Conservation (phyloP, 352 stramenopile species). For the Globisporangium paroecandrum region DNA sequence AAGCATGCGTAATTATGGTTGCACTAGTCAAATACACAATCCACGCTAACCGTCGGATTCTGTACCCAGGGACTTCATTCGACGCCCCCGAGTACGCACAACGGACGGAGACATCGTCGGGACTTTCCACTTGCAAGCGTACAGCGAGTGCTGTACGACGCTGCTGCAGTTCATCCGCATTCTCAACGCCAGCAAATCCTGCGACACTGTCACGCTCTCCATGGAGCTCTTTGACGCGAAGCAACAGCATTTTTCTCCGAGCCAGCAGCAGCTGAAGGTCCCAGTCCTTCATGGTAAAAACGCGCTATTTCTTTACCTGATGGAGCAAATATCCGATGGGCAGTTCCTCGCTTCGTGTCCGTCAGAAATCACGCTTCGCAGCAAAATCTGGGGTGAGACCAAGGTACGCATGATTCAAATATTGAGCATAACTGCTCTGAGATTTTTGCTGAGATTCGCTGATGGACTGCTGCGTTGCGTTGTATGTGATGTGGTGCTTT, state of each 20-base stretch:
- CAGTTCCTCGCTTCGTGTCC: constrained; percentile 47
- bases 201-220: constrained; percentile 58
- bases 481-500: background rate
- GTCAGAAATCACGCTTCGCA: constrained; percentile 29
- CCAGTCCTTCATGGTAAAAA: background rate
- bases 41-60: background rate
- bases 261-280: background rate
- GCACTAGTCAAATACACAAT: background rate
- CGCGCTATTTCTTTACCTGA: constrained; percentile 31
- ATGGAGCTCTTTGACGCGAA: constrained; percentile 34
- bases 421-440: background rate
- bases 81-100: constrained; percentile 39
- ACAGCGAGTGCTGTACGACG: constrained; percentile 33
- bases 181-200: constrained; percentile 66
- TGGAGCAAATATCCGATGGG: constrained; percentile 53
- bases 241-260: background rate
- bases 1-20: background rate
- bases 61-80: constrained; percentile 48
- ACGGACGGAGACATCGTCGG: constrained; percentile 51
- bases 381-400: constrained; percentile 43
- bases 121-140: constrained; percentile 47
- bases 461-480: background rate
- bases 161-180: constrained; percentile 39
- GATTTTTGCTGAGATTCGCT: background rate
- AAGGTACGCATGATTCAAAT: constrained; percentile 22